Evolutionary conservation across 805 yeast genomes (phyloP).

Genomic region (Ogataea paradorogensis): DNA sequence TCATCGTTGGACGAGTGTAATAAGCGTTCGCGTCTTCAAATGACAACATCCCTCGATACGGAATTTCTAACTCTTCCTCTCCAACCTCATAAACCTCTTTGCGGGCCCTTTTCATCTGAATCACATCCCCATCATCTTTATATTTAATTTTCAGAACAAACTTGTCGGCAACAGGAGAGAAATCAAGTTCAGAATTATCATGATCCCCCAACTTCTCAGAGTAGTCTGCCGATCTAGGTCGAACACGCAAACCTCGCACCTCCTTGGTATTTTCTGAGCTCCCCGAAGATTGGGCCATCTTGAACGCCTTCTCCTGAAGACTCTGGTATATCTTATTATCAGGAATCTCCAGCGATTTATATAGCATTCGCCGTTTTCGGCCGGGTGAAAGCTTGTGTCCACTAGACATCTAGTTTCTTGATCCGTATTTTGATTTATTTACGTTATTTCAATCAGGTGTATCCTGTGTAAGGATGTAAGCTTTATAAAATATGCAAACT

Average conservation of each 20-base stretch:
- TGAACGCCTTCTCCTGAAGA: conserved; percentile 32
- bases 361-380: conserved; percentile 15
- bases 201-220: neutral
- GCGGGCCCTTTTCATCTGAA: conserved; percentile 6
- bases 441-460: neutral
- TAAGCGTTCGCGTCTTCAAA: conserved; percentile 58
- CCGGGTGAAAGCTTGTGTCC: no score
- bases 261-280: neutral
- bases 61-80: conserved; percentile 51
- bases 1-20: conserved; percentile 55
- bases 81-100: conserved; percentile 24
- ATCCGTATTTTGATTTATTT: conserved; percentile 5
- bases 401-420: neutral
- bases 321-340: conserved; percentile 38
- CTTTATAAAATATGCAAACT: conserved; percentile 2
- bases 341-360: conserved; percentile 35
- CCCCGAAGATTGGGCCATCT: conserved; percentile 16
- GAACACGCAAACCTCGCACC: conserved; percentile 17
- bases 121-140: conserved; percentile 1
- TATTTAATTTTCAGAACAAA: conserved; percentile 11
- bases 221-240: conserved; percentile 17
- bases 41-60: conserved; percentile 63
- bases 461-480: conserved; percentile 3
- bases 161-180: neutral
- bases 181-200: neutral